Evolutionary conservation across 129 eudicot genomes (phyloP), one percentile per base, ranked within the genome.

Genomic region (Artemisia argyi): DNA sequence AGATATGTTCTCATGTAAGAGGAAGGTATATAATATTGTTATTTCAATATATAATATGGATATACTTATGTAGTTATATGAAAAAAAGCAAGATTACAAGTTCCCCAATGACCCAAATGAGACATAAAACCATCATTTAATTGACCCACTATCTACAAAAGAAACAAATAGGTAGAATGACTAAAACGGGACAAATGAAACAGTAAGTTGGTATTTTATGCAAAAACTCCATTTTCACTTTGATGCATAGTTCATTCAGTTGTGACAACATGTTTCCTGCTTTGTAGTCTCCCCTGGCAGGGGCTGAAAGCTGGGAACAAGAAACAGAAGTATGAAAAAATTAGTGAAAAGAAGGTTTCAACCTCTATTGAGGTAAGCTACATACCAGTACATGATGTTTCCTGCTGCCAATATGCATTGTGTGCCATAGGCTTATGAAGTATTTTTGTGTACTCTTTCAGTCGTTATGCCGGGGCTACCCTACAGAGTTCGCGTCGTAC

Each of bases 261-360:
- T 28, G 14, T 72, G 76, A 61, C 68, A 35, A 46, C 28, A 22
- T 72, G 50, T 65, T 58, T 50, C 73, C 66, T 74, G 42, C 24
- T 42, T 46, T 75, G 65, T 64, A 94, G 99, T 83, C 99, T 94
- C 63, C 99, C 99, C 20, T 94, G 97, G 99, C 97, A 90, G 80
- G 98, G 97, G 71, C 86, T 94, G 71, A 90, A 93, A 85, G 98
- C 98, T 12, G 98, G 98, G 55, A 93, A 77, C 78, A 93, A 93
- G 85, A 94, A 94, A 77, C 97, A 94, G 47, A 94, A 94, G 83
- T 94, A 94, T 46, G 98, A 94, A 66, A 90, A 84, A 75, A 94
- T 94, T 53, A 87, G 97, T 75, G 99, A 94, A 59, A 94, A 94
- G 71, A 94, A 94, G 76, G 97, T 94, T 44, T 80, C 89, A 48